These are phyloP conservation scores for Brassica rapa DNA, from an alignment of 345 rosid genomes.

Conservation along the genomic window DNA sequence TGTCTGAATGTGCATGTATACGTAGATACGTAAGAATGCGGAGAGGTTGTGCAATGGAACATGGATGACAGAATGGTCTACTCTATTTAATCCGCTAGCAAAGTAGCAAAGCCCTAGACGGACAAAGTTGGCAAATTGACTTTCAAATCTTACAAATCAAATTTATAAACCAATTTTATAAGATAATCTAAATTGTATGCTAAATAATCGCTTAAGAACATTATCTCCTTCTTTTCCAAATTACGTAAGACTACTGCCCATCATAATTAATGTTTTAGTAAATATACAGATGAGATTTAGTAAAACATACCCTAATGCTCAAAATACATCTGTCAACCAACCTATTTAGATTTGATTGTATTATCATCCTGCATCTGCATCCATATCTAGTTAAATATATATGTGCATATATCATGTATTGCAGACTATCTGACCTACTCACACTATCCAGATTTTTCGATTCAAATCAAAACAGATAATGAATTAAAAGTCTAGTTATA, in stretches of 20 bases:
- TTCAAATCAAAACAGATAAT: too few relatives aligned
- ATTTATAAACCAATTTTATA: constrained; percentile 7
- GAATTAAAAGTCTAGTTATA: too few relatives aligned
- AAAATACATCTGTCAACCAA: constrained; percentile 38
- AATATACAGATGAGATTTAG: constrained; percentile 28
- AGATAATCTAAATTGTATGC: constrained; percentile 3
- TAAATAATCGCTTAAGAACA: constrained; percentile 30
- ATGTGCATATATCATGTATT: not conserved
- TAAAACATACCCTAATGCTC: constrained; percentile 29
- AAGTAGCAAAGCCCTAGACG: not conserved
- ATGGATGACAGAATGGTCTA: constrained; percentile 38
- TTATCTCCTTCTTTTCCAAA: constrained; percentile 19
- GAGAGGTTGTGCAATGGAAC: constrained; percentile 31
- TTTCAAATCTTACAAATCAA: constrained; percentile 23
- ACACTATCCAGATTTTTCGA: too few relatives aligned
- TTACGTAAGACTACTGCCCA: constrained; percentile 29
- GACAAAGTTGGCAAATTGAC: constrained; percentile 37
- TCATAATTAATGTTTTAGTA: constrained; percentile 23
- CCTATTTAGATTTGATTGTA: constrained; percentile 23
- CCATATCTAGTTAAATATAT: not conserved
- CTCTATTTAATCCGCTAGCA: constrained; percentile 21
- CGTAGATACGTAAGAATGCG: constrained; percentile 22
- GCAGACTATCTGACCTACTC: not conserved
- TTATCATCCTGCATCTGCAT: not conserved
- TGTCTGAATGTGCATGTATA: not conserved